These are phyloP conservation scores for Solanum clarkiae DNA, from an alignment of 257 asterid species.

Conservation along the genomic window DNA sequence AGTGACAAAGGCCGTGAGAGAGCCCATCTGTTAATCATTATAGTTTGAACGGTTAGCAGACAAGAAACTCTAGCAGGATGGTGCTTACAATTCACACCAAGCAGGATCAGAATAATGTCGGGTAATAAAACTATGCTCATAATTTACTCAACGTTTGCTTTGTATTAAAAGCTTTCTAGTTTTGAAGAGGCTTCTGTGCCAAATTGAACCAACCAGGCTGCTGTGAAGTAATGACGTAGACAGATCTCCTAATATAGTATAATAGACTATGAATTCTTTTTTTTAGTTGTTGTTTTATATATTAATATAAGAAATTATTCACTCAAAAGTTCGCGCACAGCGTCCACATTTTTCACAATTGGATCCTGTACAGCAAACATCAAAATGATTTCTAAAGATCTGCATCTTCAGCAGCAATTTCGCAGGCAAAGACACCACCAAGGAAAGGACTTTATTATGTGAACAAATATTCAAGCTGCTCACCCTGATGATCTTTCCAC, in stretches of 20 bases:
- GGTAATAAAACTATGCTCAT: not conserved
- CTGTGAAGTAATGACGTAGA: not conserved
- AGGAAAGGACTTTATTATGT: not conserved
- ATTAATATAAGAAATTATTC: not conserved
- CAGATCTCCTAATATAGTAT: not conserved
- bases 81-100: not conserved
- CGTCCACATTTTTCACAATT: not conserved
- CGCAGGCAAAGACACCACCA: not conserved
- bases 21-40: slow-evolving; percentile 71
- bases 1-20: slow-evolving; percentile 87
- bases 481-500: slow-evolving; percentile 97
- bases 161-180: not conserved
- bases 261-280: not conserved
- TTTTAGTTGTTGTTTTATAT: not conserved
- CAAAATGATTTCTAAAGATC: not conserved
- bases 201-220: not conserved
- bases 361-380: not conserved
- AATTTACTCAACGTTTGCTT: not conserved
- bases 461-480: slow-evolving; percentile 7
- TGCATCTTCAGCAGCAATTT: not conserved
- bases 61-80: not conserved
- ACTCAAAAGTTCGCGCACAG: not conserved
- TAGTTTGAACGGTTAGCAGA: not conserved
- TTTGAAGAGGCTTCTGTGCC: not conserved
- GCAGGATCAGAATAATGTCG: not conserved